phyloP scores from a whole-genome alignment of 108 stramenopile species.

The Schizochytrium sp. region DNA sequence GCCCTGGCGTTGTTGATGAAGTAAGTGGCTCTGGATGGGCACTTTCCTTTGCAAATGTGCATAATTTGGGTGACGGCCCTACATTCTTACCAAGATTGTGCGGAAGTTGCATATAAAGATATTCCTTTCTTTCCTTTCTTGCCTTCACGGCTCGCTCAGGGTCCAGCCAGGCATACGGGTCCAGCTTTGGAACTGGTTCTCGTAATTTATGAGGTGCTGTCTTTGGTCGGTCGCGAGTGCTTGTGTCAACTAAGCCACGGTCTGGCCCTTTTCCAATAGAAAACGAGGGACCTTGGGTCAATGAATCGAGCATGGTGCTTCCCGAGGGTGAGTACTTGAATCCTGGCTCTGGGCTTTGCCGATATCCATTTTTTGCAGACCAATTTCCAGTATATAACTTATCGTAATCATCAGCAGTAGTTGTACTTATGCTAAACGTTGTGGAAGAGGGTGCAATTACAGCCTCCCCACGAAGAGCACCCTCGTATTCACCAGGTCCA shows the following conservation, averaged over 20 bases:
- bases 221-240: not conserved
- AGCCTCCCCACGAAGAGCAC: not conserved
- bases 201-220: not conserved
- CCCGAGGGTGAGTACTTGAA: not conserved
- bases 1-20: not conserved
- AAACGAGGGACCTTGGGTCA: not conserved
- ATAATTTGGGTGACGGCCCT: conserved; percentile 5
- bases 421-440: not conserved
- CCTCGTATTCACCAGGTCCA: not conserved
- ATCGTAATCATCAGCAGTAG: not conserved
- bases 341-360: conserved; percentile 13
- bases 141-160: not conserved
- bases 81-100: conserved; percentile 11
- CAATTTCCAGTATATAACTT: conserved; percentile 16
- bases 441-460: not conserved
- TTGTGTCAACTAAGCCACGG: not conserved
- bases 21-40: not conserved
- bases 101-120: not conserved
- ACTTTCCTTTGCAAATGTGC: conserved; percentile 12
- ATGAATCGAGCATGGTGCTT: conserved; percentile 17
- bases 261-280: not conserved
- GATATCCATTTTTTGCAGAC: not conserved
- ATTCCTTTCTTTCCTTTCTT: not conserved
- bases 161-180: not conserved
- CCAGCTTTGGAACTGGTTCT: not conserved